Percentiles rank a stretch among this genome's conserved stretches.
Conservation (phyloP, 306 rosid species). For the Notholithocarpus densiflorus region DNA sequence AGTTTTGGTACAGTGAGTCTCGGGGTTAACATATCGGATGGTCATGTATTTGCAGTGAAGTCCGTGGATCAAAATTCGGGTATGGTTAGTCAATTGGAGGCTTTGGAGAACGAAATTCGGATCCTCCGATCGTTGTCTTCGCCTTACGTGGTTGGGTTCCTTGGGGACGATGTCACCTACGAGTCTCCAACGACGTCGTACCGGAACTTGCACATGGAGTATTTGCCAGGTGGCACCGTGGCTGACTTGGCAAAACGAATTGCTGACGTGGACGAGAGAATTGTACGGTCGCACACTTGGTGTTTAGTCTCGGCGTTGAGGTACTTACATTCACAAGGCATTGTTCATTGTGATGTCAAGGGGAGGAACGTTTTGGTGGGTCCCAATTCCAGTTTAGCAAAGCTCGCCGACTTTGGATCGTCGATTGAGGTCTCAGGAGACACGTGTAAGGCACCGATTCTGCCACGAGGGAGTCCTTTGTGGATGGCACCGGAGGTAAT, state of each 20-base stretch:
- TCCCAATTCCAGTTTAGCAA: constrained; percentile 21
- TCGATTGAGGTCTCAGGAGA: constrained; percentile 20
- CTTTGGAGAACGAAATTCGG: constrained; percentile 73
- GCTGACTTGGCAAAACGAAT: constrained; percentile 26
- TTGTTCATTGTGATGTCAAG: constrained; percentile 87
- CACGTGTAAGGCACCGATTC: background rate
- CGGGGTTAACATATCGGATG: constrained; percentile 44
- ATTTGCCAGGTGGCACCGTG: constrained; percentile 75
- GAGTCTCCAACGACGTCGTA: constrained; percentile 40
- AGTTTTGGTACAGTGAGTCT: constrained; percentile 64
- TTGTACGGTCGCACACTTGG: constrained; percentile 50
- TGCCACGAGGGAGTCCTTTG: constrained; percentile 83
- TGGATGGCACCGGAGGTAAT: constrained; percentile 99
- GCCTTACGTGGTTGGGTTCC: constrained; percentile 55
- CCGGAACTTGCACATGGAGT: constrained; percentile 75
- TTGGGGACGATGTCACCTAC: constrained; percentile 60
- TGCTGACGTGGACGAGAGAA: constrained; percentile 51
- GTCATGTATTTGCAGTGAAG: constrained; percentile 67
- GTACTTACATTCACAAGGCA: constrained; percentile 50
- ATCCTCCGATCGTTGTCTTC: constrained; percentile 47
- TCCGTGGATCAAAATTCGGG: constrained; percentile 50
- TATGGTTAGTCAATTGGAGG: constrained; percentile 33
- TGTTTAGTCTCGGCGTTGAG: constrained; percentile 63
- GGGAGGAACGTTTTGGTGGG: constrained; percentile 66
- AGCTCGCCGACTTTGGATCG: constrained; percentile 86